phyloP scores from a whole-genome alignment of 2,329 filamentous ascomycete species.

The Samsoniella hepiali region DNA sequence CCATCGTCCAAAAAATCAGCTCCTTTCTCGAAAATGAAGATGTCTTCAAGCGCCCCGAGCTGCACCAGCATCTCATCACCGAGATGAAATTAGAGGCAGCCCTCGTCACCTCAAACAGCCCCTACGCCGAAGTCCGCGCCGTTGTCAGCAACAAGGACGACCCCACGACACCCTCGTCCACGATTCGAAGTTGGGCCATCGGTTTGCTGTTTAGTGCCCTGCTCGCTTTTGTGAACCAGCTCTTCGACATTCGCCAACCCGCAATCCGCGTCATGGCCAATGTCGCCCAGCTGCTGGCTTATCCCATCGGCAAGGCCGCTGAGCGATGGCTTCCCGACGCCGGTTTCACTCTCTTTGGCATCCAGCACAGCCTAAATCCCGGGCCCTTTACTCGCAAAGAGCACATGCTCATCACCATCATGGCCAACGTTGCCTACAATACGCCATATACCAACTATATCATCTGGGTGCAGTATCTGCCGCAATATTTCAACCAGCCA shows the following conservation, averaged over 20 bases:
- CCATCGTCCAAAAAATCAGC: slow-evolving; percentile 39
- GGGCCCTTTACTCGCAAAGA: slow-evolving; percentile 59
- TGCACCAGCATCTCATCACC: slow-evolving; percentile 46
- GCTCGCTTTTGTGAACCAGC: slow-evolving; percentile 52
- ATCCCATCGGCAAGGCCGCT: slow-evolving; percentile 50
- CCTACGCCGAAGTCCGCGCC: slow-evolving; percentile 55
- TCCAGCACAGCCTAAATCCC: slow-evolving; percentile 50
- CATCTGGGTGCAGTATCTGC: slow-evolving; percentile 52
- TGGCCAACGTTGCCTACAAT: slow-evolving; percentile 57
- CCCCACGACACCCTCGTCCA: slow-evolving; percentile 47
- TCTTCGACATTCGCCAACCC: slow-evolving; percentile 56
- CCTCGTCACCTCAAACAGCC: slow-evolving; percentile 53
- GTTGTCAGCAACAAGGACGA: slow-evolving; percentile 57
- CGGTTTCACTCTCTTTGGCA: slow-evolving; percentile 45
- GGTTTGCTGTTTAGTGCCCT: slow-evolving; percentile 49
- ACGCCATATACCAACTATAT: slow-evolving; percentile 54
- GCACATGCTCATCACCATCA: slow-evolving; percentile 59
- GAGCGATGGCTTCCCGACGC: slow-evolving; percentile 50
- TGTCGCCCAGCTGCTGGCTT: slow-evolving; percentile 55
- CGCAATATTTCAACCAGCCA: slow-evolving; percentile 52
- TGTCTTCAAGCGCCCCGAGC: slow-evolving; percentile 41
- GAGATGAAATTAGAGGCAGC: slow-evolving; percentile 56
- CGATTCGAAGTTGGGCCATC: slow-evolving; percentile 53
- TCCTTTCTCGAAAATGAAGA: slow-evolving; percentile 42
- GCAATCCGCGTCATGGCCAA: slow-evolving; percentile 52